Base-by-base conservation (phyloP, 345 rosid genomes). In the Salix arbutifolia region DNA sequence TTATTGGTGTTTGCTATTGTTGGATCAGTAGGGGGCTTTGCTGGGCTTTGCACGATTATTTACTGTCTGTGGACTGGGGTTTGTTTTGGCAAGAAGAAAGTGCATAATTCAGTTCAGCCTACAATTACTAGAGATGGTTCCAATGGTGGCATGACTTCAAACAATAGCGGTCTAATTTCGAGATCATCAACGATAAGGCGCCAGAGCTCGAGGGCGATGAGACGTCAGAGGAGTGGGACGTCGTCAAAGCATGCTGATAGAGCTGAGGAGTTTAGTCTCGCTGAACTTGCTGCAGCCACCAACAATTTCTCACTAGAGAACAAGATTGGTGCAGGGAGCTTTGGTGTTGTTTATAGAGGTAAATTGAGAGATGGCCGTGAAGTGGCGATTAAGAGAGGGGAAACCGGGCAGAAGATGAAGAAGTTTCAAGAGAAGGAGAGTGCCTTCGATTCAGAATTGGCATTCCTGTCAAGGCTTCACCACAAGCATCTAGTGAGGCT, bases 81-180 rank as follows among this genome's bases (percentile, higher is more conserved):
- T 76, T 96, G 94, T 82, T 89, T 92, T 70, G 92, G 96, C 61
- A 86, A 87, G 78, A 91, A 89, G 87, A 96, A 96, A 78, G 83
- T 96, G 14, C 94, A 96, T 73, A 96, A 96, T 81, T 93, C 98
- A 0, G 99, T 96, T 30, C 99, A 93, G 68, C 99, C 99, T 4
- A 93, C 92, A 18, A 90, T 93, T 50, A 91, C 93, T 14, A 81
- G 97, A 70, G 88, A 81, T 17, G 89, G 91, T 16, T 92, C 93
- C 1, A 87, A 78, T 23, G 88, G 87, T 17, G 82, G 81, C 35
- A 72, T 80, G 5, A 74, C 83, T 2, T 91, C 98, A 0, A 93
- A 79, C 71, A 86, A 64, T 18, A 86, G 91, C 65, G 88, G 86
- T 17, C 38, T 76, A 16, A 82, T 85, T 19, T 94, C 92, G 3